Conservation (phyloP, 495 filamentous ascomycete species). For the Platismatia glauca region DNA sequence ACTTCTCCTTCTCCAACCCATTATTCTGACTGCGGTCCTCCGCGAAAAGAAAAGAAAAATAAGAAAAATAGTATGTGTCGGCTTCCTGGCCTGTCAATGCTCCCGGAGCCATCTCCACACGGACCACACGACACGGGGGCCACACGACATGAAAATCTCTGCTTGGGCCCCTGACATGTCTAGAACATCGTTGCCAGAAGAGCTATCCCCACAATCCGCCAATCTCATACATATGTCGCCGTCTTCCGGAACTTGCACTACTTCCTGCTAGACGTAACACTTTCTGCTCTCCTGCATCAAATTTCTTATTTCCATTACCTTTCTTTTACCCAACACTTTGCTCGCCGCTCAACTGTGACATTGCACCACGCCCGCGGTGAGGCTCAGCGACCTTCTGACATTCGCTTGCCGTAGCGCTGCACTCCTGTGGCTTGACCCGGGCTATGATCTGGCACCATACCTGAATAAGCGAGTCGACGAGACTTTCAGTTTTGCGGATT, state of each 20-base stretch:
- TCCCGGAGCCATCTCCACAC: slow-evolving; percentile 14
- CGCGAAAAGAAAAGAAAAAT: neutral
- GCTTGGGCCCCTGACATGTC: slow-evolving; percentile 13
- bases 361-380: neutral
- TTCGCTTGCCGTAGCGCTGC: slow-evolving; percentile 15
- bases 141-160: slow-evolving; percentile 15
- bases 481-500: neutral
- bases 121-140: neutral
- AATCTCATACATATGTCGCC: slow-evolving; percentile 12
- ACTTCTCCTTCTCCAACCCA: neutral
- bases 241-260: slow-evolving; percentile 11
- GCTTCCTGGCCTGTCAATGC: neutral
- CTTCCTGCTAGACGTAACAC: slow-evolving; percentile 9
- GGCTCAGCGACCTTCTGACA: slow-evolving; percentile 8
- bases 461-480: slow-evolving; percentile 6
- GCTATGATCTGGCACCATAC: slow-evolving; percentile 12
- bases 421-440: slow-evolving; percentile 13
- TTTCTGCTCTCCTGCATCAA: slow-evolving; percentile 9
- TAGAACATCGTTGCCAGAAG: neutral
- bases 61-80: neutral
- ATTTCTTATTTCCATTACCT: slow-evolving; percentile 7
- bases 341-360: neutral
- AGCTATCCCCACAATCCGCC: slow-evolving; percentile 13
- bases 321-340: slow-evolving; percentile 19
- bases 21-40: neutral